phyloP scores from a whole-genome alignment of 768 basidiomycete species.

The Tephrocybe sp. region DNA sequence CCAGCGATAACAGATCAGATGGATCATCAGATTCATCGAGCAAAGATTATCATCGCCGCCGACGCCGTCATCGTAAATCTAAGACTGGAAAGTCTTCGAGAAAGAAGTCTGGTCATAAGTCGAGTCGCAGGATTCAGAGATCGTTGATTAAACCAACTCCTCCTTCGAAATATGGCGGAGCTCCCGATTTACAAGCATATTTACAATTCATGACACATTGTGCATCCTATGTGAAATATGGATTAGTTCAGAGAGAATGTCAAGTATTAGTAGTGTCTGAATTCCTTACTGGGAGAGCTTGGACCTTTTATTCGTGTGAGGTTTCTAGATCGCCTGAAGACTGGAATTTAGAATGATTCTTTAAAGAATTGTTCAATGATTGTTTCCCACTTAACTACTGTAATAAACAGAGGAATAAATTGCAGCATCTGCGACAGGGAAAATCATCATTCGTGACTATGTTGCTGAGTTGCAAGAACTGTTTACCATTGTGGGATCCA shows the following conservation, averaged over 20 bases:
- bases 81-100: neutral
- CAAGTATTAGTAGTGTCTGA: neutral
- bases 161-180: constrained; percentile 19
- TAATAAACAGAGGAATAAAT: constrained; percentile 23
- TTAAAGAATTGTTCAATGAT: constrained; percentile 9
- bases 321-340: neutral
- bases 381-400: constrained; percentile 21
- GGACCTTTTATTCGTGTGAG: constrained; percentile 2
- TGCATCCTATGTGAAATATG: constrained; percentile 16
- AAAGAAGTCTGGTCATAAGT: neutral
- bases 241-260: neutral
- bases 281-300: neutral
- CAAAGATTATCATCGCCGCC: no score
- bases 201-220: constrained; percentile 19
- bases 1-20: no score
- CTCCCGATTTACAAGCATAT: constrained; percentile 7
- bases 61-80: neutral
- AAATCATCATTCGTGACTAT: constrained; percentile 26
- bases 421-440: constrained; percentile 24
- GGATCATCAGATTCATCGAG: no score
- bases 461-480: constrained; percentile 29
- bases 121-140: neutral
- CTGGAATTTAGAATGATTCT: constrained; percentile 5
- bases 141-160: constrained; percentile 17
- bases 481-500: constrained; percentile 27